Conservation (phyloP, 139 green algal genomes). For the Medakamo hakoo region DNA sequence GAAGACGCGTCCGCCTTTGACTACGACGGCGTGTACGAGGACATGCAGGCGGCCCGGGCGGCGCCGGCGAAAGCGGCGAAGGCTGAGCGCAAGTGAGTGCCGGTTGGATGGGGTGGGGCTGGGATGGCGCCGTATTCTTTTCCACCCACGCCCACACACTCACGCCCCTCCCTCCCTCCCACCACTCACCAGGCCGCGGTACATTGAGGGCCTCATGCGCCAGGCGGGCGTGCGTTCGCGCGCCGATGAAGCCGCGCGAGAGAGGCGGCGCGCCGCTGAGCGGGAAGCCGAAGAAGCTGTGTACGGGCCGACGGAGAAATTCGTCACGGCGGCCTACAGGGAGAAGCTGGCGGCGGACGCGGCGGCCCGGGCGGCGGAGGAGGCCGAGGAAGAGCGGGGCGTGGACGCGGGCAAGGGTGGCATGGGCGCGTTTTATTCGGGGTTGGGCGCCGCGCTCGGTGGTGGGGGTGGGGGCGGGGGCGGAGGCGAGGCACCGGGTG, state of each 20-base stretch:
- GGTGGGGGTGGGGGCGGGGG: not conserved
- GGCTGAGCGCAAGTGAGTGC: too few relatives aligned
- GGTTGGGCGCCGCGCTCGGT: slow-evolving; percentile 36
- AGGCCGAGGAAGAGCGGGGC: slow-evolving; percentile 38
- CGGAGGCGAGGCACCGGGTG: slow-evolving; percentile 7
- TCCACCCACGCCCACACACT: too few relatives aligned
- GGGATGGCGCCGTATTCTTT: too few relatives aligned
- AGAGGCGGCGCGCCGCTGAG: too few relatives aligned
- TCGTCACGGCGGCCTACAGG: slow-evolving; percentile 83
- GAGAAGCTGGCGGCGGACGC: slow-evolving; percentile 68
- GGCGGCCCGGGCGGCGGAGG: slow-evolving; percentile 33
- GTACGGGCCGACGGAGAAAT: slow-evolving; percentile 85
- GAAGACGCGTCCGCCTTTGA: slow-evolving; percentile 84
- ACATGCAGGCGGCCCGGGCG: slow-evolving; percentile 32
- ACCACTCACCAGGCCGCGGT: too few relatives aligned
- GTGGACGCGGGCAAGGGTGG: slow-evolving; percentile 57
- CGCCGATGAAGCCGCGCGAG: too few relatives aligned
- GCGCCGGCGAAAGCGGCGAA: too few relatives aligned
- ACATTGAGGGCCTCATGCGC: too few relatives aligned
- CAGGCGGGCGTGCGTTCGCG: too few relatives aligned
- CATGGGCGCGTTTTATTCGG: slow-evolving; percentile 89
- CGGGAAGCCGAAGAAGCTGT: too few relatives aligned
- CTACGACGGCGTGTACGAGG: slow-evolving; percentile 83
- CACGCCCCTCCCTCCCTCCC: too few relatives aligned
- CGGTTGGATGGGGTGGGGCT: too few relatives aligned